phyloP scores from a whole-genome alignment of 2,329 filamentous ascomycete species.

The Balansia obtecta region DNA sequence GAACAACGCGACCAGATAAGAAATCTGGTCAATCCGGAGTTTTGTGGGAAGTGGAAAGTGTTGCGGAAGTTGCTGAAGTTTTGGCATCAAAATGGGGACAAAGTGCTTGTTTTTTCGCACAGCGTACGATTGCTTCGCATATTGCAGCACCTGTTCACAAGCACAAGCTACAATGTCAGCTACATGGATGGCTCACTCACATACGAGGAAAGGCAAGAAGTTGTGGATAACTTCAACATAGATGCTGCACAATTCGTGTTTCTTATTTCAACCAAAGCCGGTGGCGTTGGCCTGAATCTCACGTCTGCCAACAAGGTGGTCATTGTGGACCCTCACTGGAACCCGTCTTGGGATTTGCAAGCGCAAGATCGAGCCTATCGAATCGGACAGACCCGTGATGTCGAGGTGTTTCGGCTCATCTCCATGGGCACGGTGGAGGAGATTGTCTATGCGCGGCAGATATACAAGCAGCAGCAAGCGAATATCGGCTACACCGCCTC shows the following conservation, averaged over 20 bases:
- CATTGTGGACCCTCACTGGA: slow-evolving; percentile 96
- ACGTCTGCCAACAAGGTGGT: slow-evolving; percentile 97
- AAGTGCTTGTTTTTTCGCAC: slow-evolving; percentile 91
- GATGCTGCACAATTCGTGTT: slow-evolving; percentile 86
- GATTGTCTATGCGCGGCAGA: slow-evolving; percentile 90
- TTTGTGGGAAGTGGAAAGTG: slow-evolving; percentile 95
- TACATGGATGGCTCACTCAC: slow-evolving; percentile 79
- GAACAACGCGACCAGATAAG: slow-evolving; percentile 64
- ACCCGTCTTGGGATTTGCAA: slow-evolving; percentile 86
- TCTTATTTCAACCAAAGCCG: slow-evolving; percentile 85
- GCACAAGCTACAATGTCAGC: slow-evolving; percentile 80
- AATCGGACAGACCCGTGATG: slow-evolving; percentile 84
- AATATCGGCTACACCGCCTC: slow-evolving; percentile 95
- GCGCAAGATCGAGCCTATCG: slow-evolving; percentile 94
- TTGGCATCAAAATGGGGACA: slow-evolving; percentile 84
- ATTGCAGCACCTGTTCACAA: slow-evolving; percentile 71
- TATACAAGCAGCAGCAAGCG: slow-evolving; percentile 98
- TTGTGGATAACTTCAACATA: slow-evolving; percentile 85
- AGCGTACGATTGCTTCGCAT: slow-evolving; percentile 78
- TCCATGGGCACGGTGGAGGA: slow-evolving; percentile 91
- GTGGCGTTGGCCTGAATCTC: slow-evolving; percentile 90
- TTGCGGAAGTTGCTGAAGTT: slow-evolving; percentile 75
- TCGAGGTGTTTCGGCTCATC: slow-evolving; percentile 88
- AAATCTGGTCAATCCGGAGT: slow-evolving; percentile 74
- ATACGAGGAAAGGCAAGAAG: slow-evolving; percentile 69